Evolutionary conservation across 176 grass and related monocot species (phyloP).

Genomic region (Aegilops longissima): DNA sequence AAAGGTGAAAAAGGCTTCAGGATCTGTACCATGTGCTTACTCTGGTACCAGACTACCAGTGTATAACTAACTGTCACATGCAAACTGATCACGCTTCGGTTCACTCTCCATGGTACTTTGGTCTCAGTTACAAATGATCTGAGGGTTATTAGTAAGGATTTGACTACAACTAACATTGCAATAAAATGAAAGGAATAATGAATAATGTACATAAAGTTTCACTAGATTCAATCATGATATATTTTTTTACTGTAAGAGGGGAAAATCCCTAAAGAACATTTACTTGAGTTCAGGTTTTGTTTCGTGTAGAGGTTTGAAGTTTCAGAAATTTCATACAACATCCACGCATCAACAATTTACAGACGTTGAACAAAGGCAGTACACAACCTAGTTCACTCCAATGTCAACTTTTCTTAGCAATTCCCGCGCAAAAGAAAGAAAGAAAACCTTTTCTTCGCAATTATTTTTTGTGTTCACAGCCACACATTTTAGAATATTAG

Average conservation of each 20-base stretch:
- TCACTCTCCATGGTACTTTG: background rate
- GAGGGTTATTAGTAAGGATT: background rate
- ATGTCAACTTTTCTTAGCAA: too few relatives aligned
- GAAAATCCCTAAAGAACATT: background rate
- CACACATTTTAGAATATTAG: too few relatives aligned
- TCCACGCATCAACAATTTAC: constrained; percentile 50
- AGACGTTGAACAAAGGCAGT: constrained; percentile 11
- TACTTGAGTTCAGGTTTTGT: background rate
- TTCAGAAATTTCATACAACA: constrained; percentile 27
- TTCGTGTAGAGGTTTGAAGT: background rate
- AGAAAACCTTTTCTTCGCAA: background rate
- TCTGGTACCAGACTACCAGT: background rate
- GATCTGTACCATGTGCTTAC: background rate
- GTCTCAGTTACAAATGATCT: background rate
- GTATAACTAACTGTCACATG: background rate
- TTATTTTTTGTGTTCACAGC: too few relatives aligned
- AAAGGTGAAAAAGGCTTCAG: constrained; percentile 19
- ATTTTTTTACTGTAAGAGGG: background rate
- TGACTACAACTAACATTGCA: background rate
- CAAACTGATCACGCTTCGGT: background rate
- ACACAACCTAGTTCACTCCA: constrained; percentile 9
- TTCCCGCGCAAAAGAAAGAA: too few relatives aligned
- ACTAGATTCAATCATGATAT: background rate
- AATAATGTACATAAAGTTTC: background rate
- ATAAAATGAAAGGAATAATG: background rate